Base-by-base conservation (phyloP, 108 stramenopile species). In the Tribonema minus region DNA sequence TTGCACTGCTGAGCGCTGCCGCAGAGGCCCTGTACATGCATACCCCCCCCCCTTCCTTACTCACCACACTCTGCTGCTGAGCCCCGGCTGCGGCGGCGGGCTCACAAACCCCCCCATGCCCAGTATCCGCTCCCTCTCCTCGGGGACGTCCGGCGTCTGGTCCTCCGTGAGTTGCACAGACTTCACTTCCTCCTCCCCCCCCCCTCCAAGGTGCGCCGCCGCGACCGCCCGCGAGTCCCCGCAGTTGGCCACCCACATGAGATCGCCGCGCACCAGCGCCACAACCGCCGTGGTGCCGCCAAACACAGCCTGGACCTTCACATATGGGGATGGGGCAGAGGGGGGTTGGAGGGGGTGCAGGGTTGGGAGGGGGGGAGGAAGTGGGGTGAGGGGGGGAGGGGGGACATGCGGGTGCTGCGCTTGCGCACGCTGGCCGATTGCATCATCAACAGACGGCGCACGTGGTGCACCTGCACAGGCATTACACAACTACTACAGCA, bases 101-200 rank as follows among this genome's bases (percentile, higher is more conserved):
- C 91, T 90, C 58, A 97, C 92, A 62, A 84, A 95, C 33, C 96
- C 96, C 37, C 96, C 96, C 41, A 82, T 83, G 31, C 68, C 54
- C 74, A 90, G 86, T 58, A 97, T 95, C 26, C 94, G 90, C 70
- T 68, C 78, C 61, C 67, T 59, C 46, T 88, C 87, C 30, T 28
- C 76, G 3, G 87, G 87, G 15, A 81, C 71, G 75, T 97, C 90
- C 20, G 94, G 94, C 81, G 95, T 97, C 68, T 95, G 94, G n/a
- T 74, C 73, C 31, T 41, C 31, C 29, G 73, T 74, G 5, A 74
- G 61, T 15, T 39, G 63, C 27, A 62, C 39, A 3, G 62, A 62
- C 4, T 46, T 41, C 40, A 74, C 40, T 2, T 29, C 39, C 23
- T 64, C 73, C 3, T 54, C 80, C 65, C 7, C 31, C 4, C 70